Conservation (phyloP, 805 yeast genomes). For the Pichia nanzhaoensis region DNA sequence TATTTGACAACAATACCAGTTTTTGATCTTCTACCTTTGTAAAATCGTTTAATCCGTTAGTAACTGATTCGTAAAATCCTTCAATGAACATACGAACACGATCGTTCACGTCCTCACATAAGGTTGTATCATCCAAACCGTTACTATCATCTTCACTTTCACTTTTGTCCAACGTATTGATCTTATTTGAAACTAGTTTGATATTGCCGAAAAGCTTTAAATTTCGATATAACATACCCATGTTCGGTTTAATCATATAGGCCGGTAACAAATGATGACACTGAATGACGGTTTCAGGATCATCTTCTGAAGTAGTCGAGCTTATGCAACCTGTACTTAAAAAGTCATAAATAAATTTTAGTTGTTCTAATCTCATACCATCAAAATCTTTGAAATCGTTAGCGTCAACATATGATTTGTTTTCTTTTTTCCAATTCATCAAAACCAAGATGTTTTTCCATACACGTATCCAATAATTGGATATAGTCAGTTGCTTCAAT, state of each 20-base stretch:
- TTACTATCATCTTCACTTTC: not conserved
- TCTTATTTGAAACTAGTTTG: constrained; percentile 5
- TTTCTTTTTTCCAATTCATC: constrained; percentile 55
- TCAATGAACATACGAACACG: constrained; percentile 49
- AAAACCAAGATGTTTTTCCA: constrained; percentile 61
- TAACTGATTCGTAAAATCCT: constrained; percentile 43
- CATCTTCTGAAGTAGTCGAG: constrained; percentile 8
- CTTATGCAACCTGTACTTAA: constrained; percentile 20
- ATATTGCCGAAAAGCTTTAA: constrained; percentile 46
- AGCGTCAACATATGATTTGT: constrained; percentile 16
- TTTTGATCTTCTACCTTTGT: constrained; percentile 46
- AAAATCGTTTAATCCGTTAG: constrained; percentile 42
- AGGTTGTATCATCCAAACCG: constrained; percentile 14
- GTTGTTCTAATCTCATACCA: constrained; percentile 28
- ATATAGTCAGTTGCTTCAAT: constrained; percentile 40
- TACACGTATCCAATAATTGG: constrained; percentile 58
- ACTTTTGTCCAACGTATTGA: not conserved
- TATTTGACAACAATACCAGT: constrained; percentile 15
- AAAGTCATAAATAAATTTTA: constrained; percentile 31
- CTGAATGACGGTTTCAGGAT: constrained; percentile 15
- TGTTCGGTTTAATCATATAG: constrained; percentile 45
- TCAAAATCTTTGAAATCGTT: constrained; percentile 17
- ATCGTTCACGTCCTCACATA: constrained; percentile 54
- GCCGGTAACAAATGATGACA: constrained; percentile 43
- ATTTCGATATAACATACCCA: constrained; percentile 37